A percentile compares a stretch with the other conserved stretches of the same genome.
phyloP scores from a whole-genome alignment of 768 basidiomycete genomes.

The Krasilnikovozyma curviuscula region DNA sequence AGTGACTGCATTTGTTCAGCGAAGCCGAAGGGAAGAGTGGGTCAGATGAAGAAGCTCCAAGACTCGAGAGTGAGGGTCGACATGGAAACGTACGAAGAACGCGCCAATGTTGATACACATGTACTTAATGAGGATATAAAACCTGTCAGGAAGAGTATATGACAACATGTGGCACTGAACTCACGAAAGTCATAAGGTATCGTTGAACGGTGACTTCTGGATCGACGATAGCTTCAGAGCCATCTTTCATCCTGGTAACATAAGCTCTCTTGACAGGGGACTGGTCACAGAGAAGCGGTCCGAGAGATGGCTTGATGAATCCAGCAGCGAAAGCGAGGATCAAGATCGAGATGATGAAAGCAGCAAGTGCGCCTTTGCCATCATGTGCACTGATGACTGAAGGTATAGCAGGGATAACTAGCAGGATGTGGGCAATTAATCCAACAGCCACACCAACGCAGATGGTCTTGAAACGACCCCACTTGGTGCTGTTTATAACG shows the following conservation, averaged over 20 bases:
- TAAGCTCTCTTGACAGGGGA: slow-evolving; percentile 19
- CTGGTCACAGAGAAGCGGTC: slow-evolving; percentile 25
- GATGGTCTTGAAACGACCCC: background rate
- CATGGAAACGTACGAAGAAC: too few relatives aligned
- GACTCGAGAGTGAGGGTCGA: background rate
- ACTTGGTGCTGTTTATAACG: background rate
- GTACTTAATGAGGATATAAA: slow-evolving; percentile 21
- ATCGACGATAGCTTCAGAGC: slow-evolving; percentile 23
- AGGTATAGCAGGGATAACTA: slow-evolving; percentile 24
- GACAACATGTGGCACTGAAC: too few relatives aligned
- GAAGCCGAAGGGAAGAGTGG: background rate
- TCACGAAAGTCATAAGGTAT: slow-evolving; percentile 21
- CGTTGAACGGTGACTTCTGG: slow-evolving; percentile 21
- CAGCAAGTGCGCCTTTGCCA: background rate
- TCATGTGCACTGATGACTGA: slow-evolving; percentile 8
- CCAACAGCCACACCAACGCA: background rate
- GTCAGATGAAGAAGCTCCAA: too few relatives aligned
- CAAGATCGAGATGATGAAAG: slow-evolving; percentile 20
- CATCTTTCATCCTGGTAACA: slow-evolving; percentile 16
- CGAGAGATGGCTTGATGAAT: slow-evolving; percentile 26
- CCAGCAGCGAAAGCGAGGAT: slow-evolving; percentile 24
- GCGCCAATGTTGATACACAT: slow-evolving; percentile 25
- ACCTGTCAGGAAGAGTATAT: too few relatives aligned
- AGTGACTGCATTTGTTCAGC: too few relatives aligned
- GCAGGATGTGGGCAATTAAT: slow-evolving; percentile 20